phyloP scores from a whole-genome alignment of 345 rosid species.

The Orychophragmus violaceus region DNA sequence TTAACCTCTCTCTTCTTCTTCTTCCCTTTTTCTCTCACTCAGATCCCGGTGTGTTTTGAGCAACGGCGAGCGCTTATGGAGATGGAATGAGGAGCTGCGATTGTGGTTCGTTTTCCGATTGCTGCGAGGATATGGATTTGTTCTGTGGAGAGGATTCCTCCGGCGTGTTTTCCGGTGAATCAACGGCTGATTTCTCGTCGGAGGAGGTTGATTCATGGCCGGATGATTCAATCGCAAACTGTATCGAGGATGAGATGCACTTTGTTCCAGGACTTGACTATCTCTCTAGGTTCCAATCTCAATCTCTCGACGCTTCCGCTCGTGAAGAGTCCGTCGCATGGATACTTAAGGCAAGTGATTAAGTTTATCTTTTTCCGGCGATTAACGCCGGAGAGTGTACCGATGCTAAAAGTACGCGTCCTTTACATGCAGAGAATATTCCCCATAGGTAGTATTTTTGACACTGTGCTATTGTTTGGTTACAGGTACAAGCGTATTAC shows the following conservation, averaged over 20 bases:
- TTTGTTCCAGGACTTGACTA: conserved; percentile 91
- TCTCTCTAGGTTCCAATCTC: conserved; percentile 63
- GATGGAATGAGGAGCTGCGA: conserved; percentile 33
- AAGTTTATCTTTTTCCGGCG: neutral
- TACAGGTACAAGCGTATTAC: conserved; percentile 66
- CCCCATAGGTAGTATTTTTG: neutral
- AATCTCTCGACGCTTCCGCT: conserved; percentile 74
- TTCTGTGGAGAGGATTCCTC: conserved; percentile 83
- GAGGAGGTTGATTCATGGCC: conserved; percentile 53
- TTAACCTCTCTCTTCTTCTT: neutral
- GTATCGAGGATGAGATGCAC: conserved; percentile 62
- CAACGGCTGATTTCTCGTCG: conserved; percentile 39
- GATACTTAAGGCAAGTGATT: conserved; percentile 70
- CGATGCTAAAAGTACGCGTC: neutral
- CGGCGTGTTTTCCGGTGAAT: conserved; percentile 30
- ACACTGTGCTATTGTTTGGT: conserved; percentile 9
- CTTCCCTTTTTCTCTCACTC: neutral
- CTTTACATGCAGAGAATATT: conserved; percentile 24
- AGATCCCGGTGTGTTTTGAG: conserved; percentile 13
- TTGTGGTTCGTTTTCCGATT: conserved; percentile 22
- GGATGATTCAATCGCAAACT: conserved; percentile 63
- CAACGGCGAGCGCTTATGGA: neutral
- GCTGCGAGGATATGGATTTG: conserved; percentile 46
- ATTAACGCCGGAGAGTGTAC: neutral
- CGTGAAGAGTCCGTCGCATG: conserved; percentile 88